These are phyloP conservation scores for Marasmius tenuissimus DNA, from an alignment of 1,284 basidiomycete genomes.

Conservation along the genomic window DNA sequence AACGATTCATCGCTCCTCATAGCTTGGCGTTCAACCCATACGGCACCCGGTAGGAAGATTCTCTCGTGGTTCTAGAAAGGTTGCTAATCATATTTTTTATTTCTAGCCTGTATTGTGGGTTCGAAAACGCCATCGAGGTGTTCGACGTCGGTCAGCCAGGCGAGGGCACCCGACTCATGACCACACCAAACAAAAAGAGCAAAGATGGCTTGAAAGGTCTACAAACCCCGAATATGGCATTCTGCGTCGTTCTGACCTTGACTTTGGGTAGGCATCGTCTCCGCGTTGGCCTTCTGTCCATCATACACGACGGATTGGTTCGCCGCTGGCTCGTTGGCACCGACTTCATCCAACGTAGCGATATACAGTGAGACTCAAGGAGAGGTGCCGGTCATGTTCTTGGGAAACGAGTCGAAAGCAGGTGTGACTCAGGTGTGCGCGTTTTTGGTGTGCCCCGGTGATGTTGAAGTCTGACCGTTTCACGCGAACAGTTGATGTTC, in stretches of 20 bases:
- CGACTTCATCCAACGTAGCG: constrained; percentile 65
- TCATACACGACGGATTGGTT: constrained; percentile 65
- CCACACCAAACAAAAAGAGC: constrained; percentile 75
- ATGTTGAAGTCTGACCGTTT: background rate
- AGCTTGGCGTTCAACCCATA: constrained; percentile 75
- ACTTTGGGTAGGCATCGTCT: constrained; percentile 69
- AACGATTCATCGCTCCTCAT: constrained; percentile 85
- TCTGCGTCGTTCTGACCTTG: background rate
- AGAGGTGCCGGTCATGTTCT: constrained; percentile 55
- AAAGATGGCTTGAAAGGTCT: constrained; percentile 84
- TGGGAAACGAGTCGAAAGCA: constrained; percentile 57
- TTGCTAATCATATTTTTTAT: background rate
- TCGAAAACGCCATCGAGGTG: constrained; percentile 86
- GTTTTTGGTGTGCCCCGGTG: background rate
- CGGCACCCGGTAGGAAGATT: constrained; percentile 57
- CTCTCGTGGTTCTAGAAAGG: too few species aligned
- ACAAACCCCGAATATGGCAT: background rate
- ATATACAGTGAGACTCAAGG: constrained; percentile 69
- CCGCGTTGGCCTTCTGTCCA: constrained; percentile 75
- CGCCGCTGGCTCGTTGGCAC: constrained; percentile 69
- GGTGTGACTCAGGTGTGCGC: constrained; percentile 71
- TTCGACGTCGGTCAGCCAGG: constrained; percentile 79
- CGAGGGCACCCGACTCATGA: constrained; percentile 72
- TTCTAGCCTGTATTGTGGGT: constrained; percentile 85
- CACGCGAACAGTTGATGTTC: constrained; percentile 64